These are phyloP conservation scores for Lithohypha guttulata DNA, from an alignment of 2,329 filamentous ascomycete genomes.

Conservation along the genomic window DNA sequence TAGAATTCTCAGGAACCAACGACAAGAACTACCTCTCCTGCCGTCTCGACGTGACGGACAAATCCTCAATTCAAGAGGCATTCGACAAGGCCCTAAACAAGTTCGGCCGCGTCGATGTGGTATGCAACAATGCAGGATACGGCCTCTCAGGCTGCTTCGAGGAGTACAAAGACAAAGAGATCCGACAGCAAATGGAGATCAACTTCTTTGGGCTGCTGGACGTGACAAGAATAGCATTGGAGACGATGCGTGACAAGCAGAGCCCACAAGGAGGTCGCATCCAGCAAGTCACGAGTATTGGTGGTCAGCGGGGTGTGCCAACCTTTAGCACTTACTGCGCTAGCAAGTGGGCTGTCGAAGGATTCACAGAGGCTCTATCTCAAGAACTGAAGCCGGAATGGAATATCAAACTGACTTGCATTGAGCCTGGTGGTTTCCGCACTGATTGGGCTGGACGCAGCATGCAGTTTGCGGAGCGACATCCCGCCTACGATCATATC, in stretches of 20 bases:
- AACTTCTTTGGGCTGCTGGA: conserved; percentile 50
- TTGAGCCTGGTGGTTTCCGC: conserved; percentile 23
- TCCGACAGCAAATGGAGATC: conserved; percentile 45
- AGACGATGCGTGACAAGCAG: conserved; percentile 21
- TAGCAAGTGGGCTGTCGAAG: conserved; percentile 38
- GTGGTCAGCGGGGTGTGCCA: conserved; percentile 30
- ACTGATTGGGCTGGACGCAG: conserved; percentile 21
- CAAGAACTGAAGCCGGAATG: conserved; percentile 36
- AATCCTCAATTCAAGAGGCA: conserved; percentile 34
- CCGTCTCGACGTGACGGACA: conserved; percentile 43
- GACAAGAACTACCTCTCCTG: conserved; percentile 37
- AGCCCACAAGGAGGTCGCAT: conserved; percentile 40
- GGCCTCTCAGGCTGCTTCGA: conserved; percentile 45
- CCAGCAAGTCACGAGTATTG: conserved; percentile 46
- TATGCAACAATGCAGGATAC: conserved; percentile 53
- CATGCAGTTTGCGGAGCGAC: conserved; percentile 17
- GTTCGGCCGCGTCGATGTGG: conserved; percentile 48
- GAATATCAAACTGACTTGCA: conserved; percentile 30
- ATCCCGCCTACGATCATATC: conserved; percentile 22
- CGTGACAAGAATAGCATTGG: conserved; percentile 33
- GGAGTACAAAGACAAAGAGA: conserved; percentile 38
- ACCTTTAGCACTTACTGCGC: conserved; percentile 31
- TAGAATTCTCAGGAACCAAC: conserved; percentile 14
- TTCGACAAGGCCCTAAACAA: conserved; percentile 33
- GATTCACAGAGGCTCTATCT: conserved; percentile 37